Evolutionary conservation across 495 filamentous ascomycete species (phyloP), one percentile per base, ranked within the genome.

Genomic region (Hyaloscypha bicolor): DNA sequence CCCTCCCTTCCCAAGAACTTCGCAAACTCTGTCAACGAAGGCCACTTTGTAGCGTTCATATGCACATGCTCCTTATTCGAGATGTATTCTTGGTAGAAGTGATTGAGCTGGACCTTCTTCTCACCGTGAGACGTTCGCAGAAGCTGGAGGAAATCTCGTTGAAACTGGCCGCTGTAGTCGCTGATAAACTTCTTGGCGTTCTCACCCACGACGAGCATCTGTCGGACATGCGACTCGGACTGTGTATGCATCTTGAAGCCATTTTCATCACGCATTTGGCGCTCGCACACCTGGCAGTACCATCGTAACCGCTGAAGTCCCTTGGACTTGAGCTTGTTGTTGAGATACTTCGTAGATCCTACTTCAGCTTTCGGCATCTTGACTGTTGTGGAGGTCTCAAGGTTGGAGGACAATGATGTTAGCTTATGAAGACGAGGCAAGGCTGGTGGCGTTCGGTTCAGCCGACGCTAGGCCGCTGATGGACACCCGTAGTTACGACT

Each of bases 331-430:
- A 97, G 86, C 76, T 93, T 90, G 79, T 98, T 98, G 77, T 83
- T 85, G 57, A 98, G 84, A 69, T 91, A 85, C 74, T 98, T 98
- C 4, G 88, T 92, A 33, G 86, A 88, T 30, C 95, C 96, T 25
- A 91, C 88, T 82, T 98, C 95, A 66, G 96, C 96, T 79, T 89
- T 89, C 63, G 91, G 91, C 96, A 98, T 99, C n/a, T 73, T 91
- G 81, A 48, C 35, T 53, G 37, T 64, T 11, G 61, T 64, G 45
- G 60, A 21, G 56, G 53, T 56, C 53, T 48, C 16, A 12, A 14
- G 6, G 6, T 48, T 48, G 42, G 42, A 14, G 42, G 9, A 48
- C 9, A 19, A 11, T 48, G 16, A 0, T 12, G 16, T 4, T 19
- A 4, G 42, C 1, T 48, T 19, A 48, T 48, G 9, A 48, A 16